Evolutionary conservation across 1,284 basidiomycete genomes (phyloP), one percentile per base, ranked within the genome.

Genomic region (Xerocomus amazonicus): DNA sequence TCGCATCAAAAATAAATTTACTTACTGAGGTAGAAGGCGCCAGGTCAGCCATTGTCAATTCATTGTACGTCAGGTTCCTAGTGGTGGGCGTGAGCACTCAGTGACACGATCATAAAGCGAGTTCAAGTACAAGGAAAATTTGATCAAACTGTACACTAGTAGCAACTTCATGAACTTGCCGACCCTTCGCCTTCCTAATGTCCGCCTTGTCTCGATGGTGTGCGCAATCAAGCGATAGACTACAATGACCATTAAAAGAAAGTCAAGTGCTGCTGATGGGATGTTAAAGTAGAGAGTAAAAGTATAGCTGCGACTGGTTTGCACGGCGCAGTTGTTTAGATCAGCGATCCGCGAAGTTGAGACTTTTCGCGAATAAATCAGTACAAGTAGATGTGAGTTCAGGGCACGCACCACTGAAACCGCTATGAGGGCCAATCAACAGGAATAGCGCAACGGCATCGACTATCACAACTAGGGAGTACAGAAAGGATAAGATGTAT

Each of bases 101-200:
- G 9, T 4, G 5, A 26, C 6, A 9, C 7, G 16, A 29, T 26
- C 36, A 4, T 37, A 9, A 37, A 23, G 9, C 17, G 8, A 9
- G 28, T 29, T 29, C 10, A 9, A 46, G 16, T 26, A 56, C 55
- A 57, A 35, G 34, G 56, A 4, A 33, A 56, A 56, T 23, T 56
- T 57, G 26, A 56, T 19, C 17, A 32, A 19, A 19, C 38, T 54
- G 26, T 56, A 47, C n/a, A 48, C 36, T 5, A 56, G 31, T 0
- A 56, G 35, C 6, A 57, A 35, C 32, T 3, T 38, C 46, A 56
- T 49, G 14, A 47, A 56, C n/a, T 44, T 29, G 14, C 56, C 54
- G 23, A 53, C 17, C 7, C 8, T 37, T 14, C 14, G 31, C n/a
- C 23, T 27, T 19, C 55, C 55, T 10, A 43, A 2, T 32, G 14